phyloP scores from a whole-genome alignment of 2,329 filamentous ascomycete genomes.

The Zymoseptoria crescenta region DNA sequence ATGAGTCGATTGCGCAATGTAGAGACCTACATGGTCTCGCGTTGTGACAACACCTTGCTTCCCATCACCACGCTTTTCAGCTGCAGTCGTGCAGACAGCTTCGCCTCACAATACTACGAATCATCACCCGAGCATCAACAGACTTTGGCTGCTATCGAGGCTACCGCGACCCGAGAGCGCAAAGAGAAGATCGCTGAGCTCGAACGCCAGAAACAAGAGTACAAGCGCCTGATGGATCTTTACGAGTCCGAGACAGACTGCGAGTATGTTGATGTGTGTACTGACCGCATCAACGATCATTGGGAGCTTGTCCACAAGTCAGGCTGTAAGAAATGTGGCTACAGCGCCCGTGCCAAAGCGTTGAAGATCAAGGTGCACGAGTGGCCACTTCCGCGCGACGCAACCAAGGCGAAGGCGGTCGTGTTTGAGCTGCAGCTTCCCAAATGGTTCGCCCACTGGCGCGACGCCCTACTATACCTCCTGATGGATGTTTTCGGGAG shows the following conservation, averaged over 20 bases:
- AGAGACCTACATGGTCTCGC: conserved; percentile 42
- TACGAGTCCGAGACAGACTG: background rate
- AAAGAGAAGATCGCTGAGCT: conserved; percentile 36
- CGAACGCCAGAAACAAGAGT: background rate
- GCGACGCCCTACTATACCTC: conserved; percentile 28
- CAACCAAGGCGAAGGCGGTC: conserved; percentile 33
- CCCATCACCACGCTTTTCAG: conserved; percentile 38
- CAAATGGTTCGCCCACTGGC: conserved; percentile 39
- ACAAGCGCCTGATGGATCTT: background rate
- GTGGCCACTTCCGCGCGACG: conserved; percentile 38
- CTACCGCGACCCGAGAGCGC: conserved; percentile 22
- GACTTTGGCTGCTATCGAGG: conserved; percentile 30
- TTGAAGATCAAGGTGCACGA: conserved; percentile 34
- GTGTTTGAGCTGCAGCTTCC: conserved; percentile 48
- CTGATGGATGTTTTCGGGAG: background rate
- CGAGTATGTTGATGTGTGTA: background rate
- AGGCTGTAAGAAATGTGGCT: background rate
- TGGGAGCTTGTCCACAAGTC: background rate
- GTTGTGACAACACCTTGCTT: conserved; percentile 26
- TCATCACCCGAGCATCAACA: conserved; percentile 11
- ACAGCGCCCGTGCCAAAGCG: background rate
- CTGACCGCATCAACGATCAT: background rate
- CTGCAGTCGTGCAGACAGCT: conserved; percentile 22
- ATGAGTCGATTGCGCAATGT: conserved; percentile 45
- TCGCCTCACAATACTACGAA: conserved; percentile 43